Evolutionary conservation across 2,329 filamentous ascomycete species (phyloP).

Genomic region (Pezicula radicicola): DNA sequence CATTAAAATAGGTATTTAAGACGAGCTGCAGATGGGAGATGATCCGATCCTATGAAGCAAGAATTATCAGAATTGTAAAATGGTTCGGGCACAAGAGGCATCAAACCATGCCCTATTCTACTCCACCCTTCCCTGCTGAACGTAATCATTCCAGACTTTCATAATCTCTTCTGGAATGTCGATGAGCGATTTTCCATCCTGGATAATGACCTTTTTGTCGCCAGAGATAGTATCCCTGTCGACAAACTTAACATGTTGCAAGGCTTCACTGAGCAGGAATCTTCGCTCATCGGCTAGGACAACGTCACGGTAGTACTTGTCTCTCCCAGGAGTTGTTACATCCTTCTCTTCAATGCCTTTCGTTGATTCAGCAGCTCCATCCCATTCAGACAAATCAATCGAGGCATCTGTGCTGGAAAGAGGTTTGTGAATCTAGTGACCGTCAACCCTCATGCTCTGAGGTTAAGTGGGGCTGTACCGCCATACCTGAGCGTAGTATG

Average conservation of each 20-base stretch:
- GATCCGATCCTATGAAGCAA: too few species aligned
- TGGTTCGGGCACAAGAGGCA: too few species aligned
- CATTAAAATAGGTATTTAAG: too few species aligned
- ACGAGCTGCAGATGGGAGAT: too few species aligned
- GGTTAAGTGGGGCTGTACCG: not conserved
- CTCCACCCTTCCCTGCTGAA: conserved; percentile 4
- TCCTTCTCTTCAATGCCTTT: not conserved
- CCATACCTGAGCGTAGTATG: conserved; percentile 19
- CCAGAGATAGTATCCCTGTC: conserved; percentile 11
- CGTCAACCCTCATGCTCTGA: not conserved
- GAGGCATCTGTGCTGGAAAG: not conserved
- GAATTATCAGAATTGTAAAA: too few species aligned
- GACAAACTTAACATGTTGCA: conserved; percentile 15
- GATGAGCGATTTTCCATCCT: conserved; percentile 15
- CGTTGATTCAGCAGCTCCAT: conserved; percentile 1
- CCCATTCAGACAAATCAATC: conserved; percentile 4
- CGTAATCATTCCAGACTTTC: conserved; percentile 22
- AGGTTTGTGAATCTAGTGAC: conserved; percentile 3
- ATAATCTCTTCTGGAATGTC: conserved; percentile 16
- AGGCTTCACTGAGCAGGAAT: conserved; percentile 17
- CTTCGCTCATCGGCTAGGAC: conserved; percentile 16
- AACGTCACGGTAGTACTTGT: conserved; percentile 19
- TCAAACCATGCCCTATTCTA: too few species aligned
- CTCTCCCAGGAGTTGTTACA: conserved; percentile 10
- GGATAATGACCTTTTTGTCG: conserved; percentile 16